phyloP scores from a whole-genome alignment of 306 rosid species.

The Acmispon strigosus region DNA sequence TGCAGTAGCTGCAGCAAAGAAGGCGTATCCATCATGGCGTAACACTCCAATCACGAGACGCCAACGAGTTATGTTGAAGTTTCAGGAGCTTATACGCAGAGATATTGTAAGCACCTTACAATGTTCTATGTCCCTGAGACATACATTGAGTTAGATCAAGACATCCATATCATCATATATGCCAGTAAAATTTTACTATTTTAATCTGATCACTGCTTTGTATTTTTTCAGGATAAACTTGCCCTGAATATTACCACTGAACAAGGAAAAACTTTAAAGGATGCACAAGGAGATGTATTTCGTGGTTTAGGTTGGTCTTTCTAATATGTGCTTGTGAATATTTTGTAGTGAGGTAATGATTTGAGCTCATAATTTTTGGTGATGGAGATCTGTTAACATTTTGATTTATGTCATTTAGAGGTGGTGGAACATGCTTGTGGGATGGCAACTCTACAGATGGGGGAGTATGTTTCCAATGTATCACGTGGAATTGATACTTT shows the following conservation, averaged over 20 bases:
- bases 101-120: constrained; percentile 49
- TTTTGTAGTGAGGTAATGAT: background rate
- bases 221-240: constrained; percentile 54
- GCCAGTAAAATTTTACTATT: background rate
- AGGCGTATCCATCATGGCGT: constrained; percentile 68
- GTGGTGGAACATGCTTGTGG: constrained; percentile 75
- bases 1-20: constrained; percentile 70
- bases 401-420: constrained; percentile 30
- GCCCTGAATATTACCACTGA: constrained; percentile 49
- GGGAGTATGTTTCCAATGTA: constrained; percentile 64
- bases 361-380: background rate
- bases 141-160: too few species aligned
- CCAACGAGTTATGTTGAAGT: constrained; percentile 60
- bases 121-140: background rate
- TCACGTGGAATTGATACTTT: constrained; percentile 61
- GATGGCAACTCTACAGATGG: constrained; percentile 57
- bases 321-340: background rate
- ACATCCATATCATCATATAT: background rate
- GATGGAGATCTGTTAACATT: background rate
- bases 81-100: constrained; percentile 66
- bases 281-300: constrained; percentile 60
- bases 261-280: constrained; percentile 61
- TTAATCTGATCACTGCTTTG: constrained; percentile 1
- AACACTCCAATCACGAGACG: constrained; percentile 53
- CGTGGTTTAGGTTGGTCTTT: constrained; percentile 60